These are phyloP conservation scores for Diaporthe sp. DNA, from an alignment of 2,329 filamentous ascomycete genomes.

Conservation along the genomic window DNA sequence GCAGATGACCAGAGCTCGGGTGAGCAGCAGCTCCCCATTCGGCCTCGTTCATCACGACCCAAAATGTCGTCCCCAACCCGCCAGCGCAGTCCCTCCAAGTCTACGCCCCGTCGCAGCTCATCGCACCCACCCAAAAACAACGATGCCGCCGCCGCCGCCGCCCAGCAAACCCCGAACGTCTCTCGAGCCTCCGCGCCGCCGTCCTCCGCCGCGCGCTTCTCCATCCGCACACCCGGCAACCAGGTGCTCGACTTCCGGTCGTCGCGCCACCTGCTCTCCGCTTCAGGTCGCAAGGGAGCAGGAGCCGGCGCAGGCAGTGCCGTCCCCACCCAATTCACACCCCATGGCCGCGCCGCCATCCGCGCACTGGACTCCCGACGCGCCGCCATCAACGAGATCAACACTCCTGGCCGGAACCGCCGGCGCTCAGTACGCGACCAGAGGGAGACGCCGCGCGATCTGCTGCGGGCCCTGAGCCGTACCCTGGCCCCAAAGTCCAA, in stretches of 20 bases:
- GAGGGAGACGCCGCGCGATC: conserved; percentile 68
- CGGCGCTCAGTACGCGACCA: conserved; percentile 70
- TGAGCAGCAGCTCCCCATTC: conserved; percentile 39
- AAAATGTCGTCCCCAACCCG: conserved; percentile 31
- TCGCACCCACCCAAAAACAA: conserved; percentile 34
- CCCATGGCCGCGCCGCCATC: conserved; percentile 73
- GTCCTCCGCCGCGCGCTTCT: conserved; percentile 53
- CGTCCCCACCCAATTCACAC: conserved; percentile 57
- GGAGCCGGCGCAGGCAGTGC: conserved; percentile 45
- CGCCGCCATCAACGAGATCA: conserved; percentile 69
- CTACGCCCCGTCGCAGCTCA: conserved; percentile 39
- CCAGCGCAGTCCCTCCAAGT: conserved; percentile 28
- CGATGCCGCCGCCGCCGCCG: background rate
- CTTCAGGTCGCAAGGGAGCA: conserved; percentile 59
- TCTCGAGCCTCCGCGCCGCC: conserved; percentile 51
- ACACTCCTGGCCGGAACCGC: conserved; percentile 71
- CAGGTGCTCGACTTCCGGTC: conserved; percentile 47
- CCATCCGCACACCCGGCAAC: conserved; percentile 60
- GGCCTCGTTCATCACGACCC: conserved; percentile 29
- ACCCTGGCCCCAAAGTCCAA: conserved; percentile 65
- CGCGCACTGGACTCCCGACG: conserved; percentile 71
- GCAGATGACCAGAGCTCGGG: conserved; percentile 35
- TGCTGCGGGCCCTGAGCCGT: conserved; percentile 68
- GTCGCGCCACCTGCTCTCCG: conserved; percentile 58
- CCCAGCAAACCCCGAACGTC: conserved; percentile 23